These are phyloP conservation scores for Ambrosia trifida DNA, from an alignment of 129 eudicot genomes.

Conservation along the genomic window DNA sequence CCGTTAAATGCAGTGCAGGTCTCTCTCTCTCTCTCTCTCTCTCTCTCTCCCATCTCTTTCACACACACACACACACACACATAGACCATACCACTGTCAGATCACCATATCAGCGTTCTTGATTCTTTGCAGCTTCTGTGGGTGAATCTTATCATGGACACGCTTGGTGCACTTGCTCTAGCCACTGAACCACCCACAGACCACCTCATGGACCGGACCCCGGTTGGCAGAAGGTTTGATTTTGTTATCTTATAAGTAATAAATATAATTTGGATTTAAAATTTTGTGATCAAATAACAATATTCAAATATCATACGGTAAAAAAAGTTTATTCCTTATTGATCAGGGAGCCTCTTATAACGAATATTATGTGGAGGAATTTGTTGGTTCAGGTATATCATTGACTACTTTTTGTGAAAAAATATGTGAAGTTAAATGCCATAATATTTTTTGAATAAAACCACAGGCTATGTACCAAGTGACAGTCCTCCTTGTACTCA, in stretches of 20 bases:
- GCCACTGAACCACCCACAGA: conserved; percentile 99
- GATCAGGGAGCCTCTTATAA: conserved; percentile 85
- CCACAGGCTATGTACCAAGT: conserved; percentile 84
- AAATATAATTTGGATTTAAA: not conserved
- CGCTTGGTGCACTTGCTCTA: conserved; percentile 95
- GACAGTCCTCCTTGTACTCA: conserved; percentile 64
- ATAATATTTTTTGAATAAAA: conserved; percentile 8
- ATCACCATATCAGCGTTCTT: not conserved
- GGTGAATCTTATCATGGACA: conserved; percentile 98
- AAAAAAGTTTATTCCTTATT: not conserved
- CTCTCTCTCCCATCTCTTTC: conserved; percentile 1
- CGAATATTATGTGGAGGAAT: conserved; percentile 98
- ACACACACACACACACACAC: not conserved
- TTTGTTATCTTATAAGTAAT: not conserved
- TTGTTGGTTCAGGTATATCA: conserved; percentile 74
- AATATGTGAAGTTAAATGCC: not conserved
- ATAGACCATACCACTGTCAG: not conserved
- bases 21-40: conserved; percentile 28
- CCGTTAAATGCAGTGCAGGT: conserved; percentile 98
- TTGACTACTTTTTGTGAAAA: not conserved
- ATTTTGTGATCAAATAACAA: not conserved
- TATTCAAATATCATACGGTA: not conserved
- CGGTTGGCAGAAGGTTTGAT: conserved; percentile 91
- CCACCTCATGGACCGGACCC: conserved; percentile 84
- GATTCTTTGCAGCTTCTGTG: conserved; percentile 73